Percentiles rank a stretch among this genome's conserved stretches.
phyloP scores from a whole-genome alignment of 106 monocot genomes.

The Cymbidium sinense region DNA sequence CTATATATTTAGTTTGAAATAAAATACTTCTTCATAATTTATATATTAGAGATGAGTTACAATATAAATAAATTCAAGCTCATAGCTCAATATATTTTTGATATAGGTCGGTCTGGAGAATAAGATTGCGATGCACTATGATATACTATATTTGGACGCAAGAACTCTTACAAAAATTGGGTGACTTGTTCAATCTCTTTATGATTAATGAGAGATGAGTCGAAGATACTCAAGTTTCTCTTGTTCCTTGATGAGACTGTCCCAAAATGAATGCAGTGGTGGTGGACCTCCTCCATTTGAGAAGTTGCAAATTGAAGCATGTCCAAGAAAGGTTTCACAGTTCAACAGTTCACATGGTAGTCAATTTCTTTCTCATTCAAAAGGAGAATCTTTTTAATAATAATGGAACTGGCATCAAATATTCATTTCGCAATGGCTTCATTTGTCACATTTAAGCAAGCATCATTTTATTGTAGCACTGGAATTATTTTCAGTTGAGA shows the following conservation, averaged over 20 bases:
- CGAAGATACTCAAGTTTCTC: slow-evolving; percentile 81
- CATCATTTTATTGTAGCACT: too few species aligned
- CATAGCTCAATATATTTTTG: too few species aligned
- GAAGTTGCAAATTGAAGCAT: slow-evolving; percentile 47
- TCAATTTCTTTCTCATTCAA: slow-evolving; percentile 9
- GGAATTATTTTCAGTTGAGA: too few species aligned
- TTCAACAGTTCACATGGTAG: slow-evolving; percentile 18
- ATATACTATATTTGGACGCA: slow-evolving; percentile 72
- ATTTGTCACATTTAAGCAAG: too few species aligned
- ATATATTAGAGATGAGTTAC: too few species aligned
- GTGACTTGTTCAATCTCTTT: slow-evolving; percentile 72
- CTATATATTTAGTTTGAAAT: too few species aligned
- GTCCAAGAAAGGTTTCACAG: slow-evolving; percentile 7
- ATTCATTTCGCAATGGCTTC: too few species aligned
- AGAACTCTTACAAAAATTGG: slow-evolving; percentile 61
- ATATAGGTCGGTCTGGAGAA: slow-evolving; percentile 60
- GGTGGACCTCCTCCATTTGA: slow-evolving; percentile 79
- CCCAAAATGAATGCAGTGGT: slow-evolving; percentile 39
- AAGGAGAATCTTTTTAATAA: background rate
- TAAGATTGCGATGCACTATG: slow-evolving; percentile 61
- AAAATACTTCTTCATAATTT: too few species aligned
- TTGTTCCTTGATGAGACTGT: slow-evolving; percentile 32
- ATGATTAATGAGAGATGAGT: slow-evolving; percentile 86
- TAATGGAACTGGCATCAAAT: too few species aligned
- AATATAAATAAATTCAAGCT: too few species aligned